Base-by-base conservation (phyloP, 75 land plant genomes). In the Selaginella moellendorffii region DNA sequence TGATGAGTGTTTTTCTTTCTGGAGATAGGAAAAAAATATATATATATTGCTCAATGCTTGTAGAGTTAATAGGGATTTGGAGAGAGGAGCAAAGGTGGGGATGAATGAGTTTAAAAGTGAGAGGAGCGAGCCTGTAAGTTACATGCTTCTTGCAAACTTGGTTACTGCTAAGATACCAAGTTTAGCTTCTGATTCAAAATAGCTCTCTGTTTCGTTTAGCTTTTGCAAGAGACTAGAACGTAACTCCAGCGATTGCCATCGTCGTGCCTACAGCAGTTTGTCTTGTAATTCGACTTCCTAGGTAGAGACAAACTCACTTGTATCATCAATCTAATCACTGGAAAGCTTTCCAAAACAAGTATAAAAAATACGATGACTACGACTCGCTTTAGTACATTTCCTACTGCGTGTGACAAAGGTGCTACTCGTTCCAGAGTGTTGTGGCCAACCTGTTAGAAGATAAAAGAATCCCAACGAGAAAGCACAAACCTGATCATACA, bases 381-480 rank as follows among this genome's bases (percentile, higher is more conserved):
- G 21, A 56, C 59, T 56, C 59, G 19, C 24, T 56, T 56, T 5
- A 56, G 24, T 8, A 56, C 59, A 56, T 56, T 56, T 24, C 59
- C 59, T 2, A 56, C 59, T 56, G 59, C 59, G n/a, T 56, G 59
- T 21, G 59, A 56, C 59, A 56, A 25, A 21, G 59, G 59, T 21
- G 59, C 21, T 56, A 56, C 59, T 56, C 59, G 19, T 56, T 56
- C 59, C n/a, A 56, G 21, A 5, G 59, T 56, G 21, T 56, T 56
- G 59, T 56, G 5, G 5, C 59, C 59, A 56, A 56, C 24, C 59
- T 56, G 24, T 5, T 36, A 36, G 46, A 36, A 5, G 46, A 36
- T 36, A 5, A 36, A 36, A 5, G 5, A 36, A 36, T 36, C 5
- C n/a, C n/a, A n/a, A n/a, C n/a, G n/a, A n/a, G n/a, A n/a, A n/a